These are phyloP conservation scores for Leccinum fibrillosum DNA, from an alignment of 768 basidiomycete species.

Conservation along the genomic window DNA sequence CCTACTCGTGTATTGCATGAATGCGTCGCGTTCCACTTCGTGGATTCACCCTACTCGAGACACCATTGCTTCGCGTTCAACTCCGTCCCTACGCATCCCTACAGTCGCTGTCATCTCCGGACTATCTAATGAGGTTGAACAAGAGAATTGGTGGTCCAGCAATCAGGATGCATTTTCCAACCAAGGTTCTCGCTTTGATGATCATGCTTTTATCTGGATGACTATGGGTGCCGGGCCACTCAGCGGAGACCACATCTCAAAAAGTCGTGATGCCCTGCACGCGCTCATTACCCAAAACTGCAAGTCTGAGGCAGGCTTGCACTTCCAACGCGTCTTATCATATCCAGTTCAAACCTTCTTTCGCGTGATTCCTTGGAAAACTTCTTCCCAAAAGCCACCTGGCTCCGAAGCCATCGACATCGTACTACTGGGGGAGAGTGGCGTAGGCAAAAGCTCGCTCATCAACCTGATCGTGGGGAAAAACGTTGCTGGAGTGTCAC, in stretches of 20 bases:
- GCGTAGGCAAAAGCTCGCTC: conserved; percentile 41
- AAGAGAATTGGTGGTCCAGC: conserved; percentile 21
- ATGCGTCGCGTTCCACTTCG: conserved; percentile 5
- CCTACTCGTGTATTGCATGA: conserved; percentile 22
- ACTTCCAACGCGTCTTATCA: conserved; percentile 9
- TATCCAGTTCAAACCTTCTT: conserved; percentile 16
- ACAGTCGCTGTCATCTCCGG: conserved; percentile 20
- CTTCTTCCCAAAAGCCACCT: neutral
- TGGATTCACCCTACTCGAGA: conserved; percentile 15
- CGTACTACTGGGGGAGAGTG: conserved; percentile 35
- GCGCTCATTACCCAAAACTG: conserved; percentile 12
- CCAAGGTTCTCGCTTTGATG: conserved; percentile 15
- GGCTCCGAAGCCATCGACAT: conserved; percentile 22
- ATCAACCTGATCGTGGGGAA: conserved; percentile 36
- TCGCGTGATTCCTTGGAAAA: conserved; percentile 1
- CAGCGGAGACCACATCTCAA: conserved; percentile 2
- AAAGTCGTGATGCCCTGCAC: conserved; percentile 13
- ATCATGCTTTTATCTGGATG: conserved; percentile 14
- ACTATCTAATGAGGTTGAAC: conserved; percentile 1
- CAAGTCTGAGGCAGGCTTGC: neutral
- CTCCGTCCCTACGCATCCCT: conserved; percentile 2
- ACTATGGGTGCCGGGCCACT: neutral
- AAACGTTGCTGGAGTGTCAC: conserved; percentile 29
- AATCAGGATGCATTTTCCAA: conserved; percentile 3
- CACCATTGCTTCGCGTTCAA: conserved; percentile 3